Evolutionary conservation across 306 rosid species (phyloP).

Genomic region (Psophocarpus tetragonolobus): DNA sequence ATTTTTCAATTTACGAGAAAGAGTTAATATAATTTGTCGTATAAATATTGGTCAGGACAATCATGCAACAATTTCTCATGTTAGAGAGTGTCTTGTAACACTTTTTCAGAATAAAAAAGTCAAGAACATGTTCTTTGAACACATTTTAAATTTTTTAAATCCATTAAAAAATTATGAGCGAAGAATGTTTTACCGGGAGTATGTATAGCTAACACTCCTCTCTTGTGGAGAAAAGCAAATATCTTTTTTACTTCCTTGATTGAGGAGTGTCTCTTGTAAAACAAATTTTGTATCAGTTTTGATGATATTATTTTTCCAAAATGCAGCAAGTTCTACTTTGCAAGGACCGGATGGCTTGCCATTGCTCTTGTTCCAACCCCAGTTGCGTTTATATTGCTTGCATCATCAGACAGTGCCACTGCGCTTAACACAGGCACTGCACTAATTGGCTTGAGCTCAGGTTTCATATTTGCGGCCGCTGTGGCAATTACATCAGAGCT

Average conservation of each 20-base stretch:
- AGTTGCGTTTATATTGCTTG: constrained; percentile 73
- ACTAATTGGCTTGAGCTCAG: constrained; percentile 83
- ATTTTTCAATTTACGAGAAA: too few relatives aligned
- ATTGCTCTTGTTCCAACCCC: constrained; percentile 90
- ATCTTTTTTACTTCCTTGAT: background rate
- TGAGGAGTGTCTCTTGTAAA: constrained; percentile 13
- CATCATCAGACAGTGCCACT: constrained; percentile 47
- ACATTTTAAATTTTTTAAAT: too few relatives aligned
- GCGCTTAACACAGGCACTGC: constrained; percentile 71
- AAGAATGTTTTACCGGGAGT: too few relatives aligned
- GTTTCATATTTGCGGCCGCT: constrained; percentile 95
- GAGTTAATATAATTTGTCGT: too few relatives aligned
- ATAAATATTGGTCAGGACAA: too few relatives aligned
- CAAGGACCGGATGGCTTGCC: constrained; percentile 92
- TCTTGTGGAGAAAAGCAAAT: too few relatives aligned
- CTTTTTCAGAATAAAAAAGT: too few relatives aligned
- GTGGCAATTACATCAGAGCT: constrained; percentile 91
- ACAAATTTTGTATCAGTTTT: background rate
- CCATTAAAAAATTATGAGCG: too few relatives aligned
- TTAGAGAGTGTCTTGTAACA: too few relatives aligned
- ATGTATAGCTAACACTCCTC: too few relatives aligned
- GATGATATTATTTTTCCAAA: background rate
- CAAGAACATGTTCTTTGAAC: too few relatives aligned
- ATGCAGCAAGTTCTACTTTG: constrained; percentile 85
- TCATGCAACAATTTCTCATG: too few relatives aligned